phyloP scores from a whole-genome alignment of 352 stramenopile species.

The Phytophthora ohioensis region DNA sequence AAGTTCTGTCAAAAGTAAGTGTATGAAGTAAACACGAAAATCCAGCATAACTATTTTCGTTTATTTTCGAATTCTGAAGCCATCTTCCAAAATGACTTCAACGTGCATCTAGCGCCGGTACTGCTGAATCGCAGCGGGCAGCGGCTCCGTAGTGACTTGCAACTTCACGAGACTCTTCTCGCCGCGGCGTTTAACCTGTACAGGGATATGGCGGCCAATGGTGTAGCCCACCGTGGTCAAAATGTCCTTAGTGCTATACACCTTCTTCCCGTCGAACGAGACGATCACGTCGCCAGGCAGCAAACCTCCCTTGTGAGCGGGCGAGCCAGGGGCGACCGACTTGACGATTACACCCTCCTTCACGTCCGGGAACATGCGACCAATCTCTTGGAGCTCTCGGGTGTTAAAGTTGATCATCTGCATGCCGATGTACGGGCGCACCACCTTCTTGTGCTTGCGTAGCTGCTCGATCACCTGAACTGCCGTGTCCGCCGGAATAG shows the following conservation, averaged over 20 bases:
- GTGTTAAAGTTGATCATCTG: constrained; percentile 91
- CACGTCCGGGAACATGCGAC: constrained; percentile 75
- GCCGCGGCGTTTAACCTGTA: constrained; percentile 71
- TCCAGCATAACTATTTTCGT: constrained; percentile 12
- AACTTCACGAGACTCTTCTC: constrained; percentile 57
- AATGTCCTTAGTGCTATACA: constrained; percentile 84
- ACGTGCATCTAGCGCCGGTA: constrained; percentile 20
- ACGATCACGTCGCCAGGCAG: constrained; percentile 82
- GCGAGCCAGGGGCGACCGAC: constrained; percentile 77
- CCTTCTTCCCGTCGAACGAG: constrained; percentile 73
- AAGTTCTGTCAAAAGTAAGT: not conserved
- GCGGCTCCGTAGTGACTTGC: constrained; percentile 68
- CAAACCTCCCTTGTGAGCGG: constrained; percentile 80
- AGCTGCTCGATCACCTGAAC: constrained; percentile 91
- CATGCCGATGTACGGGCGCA: constrained; percentile 93
- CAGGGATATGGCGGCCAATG: constrained; percentile 73
- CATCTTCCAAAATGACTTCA: constrained; percentile 3
- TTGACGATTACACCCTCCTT: constrained; percentile 88
- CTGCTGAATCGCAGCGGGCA: constrained; percentile 48
- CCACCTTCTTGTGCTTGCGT: constrained; percentile 87
- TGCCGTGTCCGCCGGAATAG: constrained; percentile 94
- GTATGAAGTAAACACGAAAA: constrained; percentile 17
- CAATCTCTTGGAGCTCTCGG: constrained; percentile 69
- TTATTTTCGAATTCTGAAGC: constrained; percentile 8
- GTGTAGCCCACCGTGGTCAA: constrained; percentile 72